Evolutionary conservation across 2,329 filamentous ascomycete genomes (phyloP), one percentile per base, ranked within the genome.

Genomic region (Fusarium pseudoanthophilum): DNA sequence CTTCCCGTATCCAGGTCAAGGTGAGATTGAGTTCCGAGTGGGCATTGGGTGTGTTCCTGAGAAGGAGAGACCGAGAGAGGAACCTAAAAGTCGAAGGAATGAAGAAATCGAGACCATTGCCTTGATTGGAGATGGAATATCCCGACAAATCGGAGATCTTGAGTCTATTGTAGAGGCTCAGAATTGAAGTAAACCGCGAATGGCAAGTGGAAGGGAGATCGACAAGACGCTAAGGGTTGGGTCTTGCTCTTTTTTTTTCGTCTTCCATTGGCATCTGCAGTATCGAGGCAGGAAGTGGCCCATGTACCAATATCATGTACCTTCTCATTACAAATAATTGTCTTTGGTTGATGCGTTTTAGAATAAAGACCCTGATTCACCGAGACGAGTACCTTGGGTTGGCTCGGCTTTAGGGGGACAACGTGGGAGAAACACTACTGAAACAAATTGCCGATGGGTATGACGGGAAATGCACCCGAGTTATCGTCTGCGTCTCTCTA

Each of bases 171-270:
- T 48, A 48, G 43, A 42, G 24, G 39, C 42, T 56, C 20, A 39
- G 37, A 60, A 43, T 52, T 64, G 60, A 61, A 69, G 64, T 51
- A 66, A 59, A 56, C 68, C 57, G 36, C 69, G 65, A 63, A 63
- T 48, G 72, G 69, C 60, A 73, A 63, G 42, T 48, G 55, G 48
- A 58, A 71, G 59, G 66, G 70, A 78, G 72, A 76, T 74, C 73
- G 60, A 72, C 63, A 52, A 67, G 73, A 66, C 76, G 69, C 76
- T 76, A 77, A 75, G 65, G 67, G 55, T 55, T 74, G 58, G 51
- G 52, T 73, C 61, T 72, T 70, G 65, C 66, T 58, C 26, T 57
- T 60, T 40, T 28, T 65, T 57, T 60, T 53, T 30, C 28, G 28
- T 30, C 26, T 26, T 28, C 62, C 64, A 76, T 72, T 73, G 59